Evolutionary conservation across 495 filamentous ascomycete species (phyloP).

Genomic region (Xylaria palmicola): DNA sequence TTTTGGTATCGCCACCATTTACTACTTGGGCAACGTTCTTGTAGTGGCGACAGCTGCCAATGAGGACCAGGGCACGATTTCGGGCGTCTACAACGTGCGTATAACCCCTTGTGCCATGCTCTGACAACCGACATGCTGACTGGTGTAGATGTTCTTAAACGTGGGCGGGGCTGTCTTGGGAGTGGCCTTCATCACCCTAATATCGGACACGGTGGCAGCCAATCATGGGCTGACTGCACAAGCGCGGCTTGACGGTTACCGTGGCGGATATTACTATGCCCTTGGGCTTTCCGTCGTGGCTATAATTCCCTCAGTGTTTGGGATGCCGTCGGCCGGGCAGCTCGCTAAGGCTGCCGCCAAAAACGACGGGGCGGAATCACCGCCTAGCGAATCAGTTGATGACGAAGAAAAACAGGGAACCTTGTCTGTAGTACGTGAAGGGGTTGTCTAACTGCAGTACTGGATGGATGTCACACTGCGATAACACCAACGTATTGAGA

Average conservation of each 20-base stretch:
- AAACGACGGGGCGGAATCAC: too few species aligned
- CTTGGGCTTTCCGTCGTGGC: too few species aligned
- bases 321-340: too few species aligned
- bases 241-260: not conserved
- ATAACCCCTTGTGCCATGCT: not conserved
- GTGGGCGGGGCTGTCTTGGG: slow-evolving; percentile 4
- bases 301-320: too few species aligned
- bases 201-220: not conserved
- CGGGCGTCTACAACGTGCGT: not conserved
- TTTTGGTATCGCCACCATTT: not conserved
- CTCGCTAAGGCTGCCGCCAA: too few species aligned
- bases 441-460: too few species aligned
- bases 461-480: too few species aligned
- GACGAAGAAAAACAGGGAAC: too few species aligned
- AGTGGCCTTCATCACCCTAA: not conserved
- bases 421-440: too few species aligned
- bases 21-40: not conserved
- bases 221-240: not conserved
- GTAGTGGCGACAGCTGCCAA: not conserved
- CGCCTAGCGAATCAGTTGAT: too few species aligned
- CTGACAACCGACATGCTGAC: too few species aligned
- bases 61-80: not conserved
- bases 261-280: not conserved
- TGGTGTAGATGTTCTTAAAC: not conserved
- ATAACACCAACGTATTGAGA: too few species aligned